Evolutionary conservation across 371 early-diverging fungal genomes (phyloP), one percentile per base, ranked within the genome.

Genomic region (Actinomortierella ambigua): DNA sequence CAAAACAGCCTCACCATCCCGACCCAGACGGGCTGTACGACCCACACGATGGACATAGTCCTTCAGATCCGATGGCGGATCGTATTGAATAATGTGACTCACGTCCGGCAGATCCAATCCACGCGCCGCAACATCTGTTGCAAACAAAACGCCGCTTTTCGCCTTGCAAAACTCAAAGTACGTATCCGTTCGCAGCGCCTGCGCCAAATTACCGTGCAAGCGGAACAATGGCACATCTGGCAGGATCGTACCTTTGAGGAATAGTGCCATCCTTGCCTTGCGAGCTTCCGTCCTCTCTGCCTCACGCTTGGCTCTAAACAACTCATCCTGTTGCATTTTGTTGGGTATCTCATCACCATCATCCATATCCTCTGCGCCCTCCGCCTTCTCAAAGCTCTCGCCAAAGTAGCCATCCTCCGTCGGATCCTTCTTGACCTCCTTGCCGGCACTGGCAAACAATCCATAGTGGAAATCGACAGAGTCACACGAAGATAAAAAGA

Each of bases 1-100:
- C 42, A 95, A 51, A 15, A 87, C 64, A 0, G 97, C 95, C 54
- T 85, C 85, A 58, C 99, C 99, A 13, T 85, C 84, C 48, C 90
- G 84, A 43, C 95, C 96, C 24, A 95, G 76, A 67, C 99, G 90
- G 29, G 99, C 99, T n/a, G 99, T 99, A 50, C 99, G 90, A 26
- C 99, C 99, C 17, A 93, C 92, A 67, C 99, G 90, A 81, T 99
- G 99, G 39, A 98, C 92, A 78, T 98, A 99, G 55, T 95, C 96
- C 53, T 90, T 86, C 18, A 93, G 75, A 77, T 94, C 95, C 20
- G 90, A 82, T 7, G 99, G 99, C n/a, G 96, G 89, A 78, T 99
- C 99, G 64, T 92, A 98, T 77, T 99, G 99, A 42, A 99, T 82
- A 63, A 99, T 95, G 48, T 85, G 83, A 27, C 92, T 86, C 24